phyloP scores from a whole-genome alignment of 306 rosid genomes.

The Parietaria judaica region DNA sequence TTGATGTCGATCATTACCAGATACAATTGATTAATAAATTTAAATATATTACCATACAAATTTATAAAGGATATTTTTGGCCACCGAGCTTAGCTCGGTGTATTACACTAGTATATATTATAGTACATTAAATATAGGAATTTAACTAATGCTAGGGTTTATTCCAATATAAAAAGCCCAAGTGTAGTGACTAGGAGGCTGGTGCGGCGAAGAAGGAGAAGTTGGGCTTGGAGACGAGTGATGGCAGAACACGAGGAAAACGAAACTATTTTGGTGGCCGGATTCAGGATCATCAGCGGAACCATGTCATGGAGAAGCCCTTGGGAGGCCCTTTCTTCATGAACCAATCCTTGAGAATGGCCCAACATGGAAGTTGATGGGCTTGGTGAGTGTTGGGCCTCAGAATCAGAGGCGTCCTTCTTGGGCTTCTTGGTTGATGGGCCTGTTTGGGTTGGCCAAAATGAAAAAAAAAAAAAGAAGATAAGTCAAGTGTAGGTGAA shows the following conservation, averaged over 20 bases:
- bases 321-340: conserved; percentile 37
- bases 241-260: conserved; percentile 34
- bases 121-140: background rate
- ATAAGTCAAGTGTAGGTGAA: conserved; percentile 77
- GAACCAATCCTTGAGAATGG: conserved; percentile 14
- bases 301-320: conserved; percentile 92
- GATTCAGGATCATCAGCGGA: conserved; percentile 70
- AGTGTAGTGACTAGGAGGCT: conserved; percentile 29
- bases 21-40: no score
- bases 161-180: conserved; percentile 27
- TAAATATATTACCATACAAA: no score
- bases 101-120: no score
- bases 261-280: conserved; percentile 32
- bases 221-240: conserved; percentile 37
- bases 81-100: no score
- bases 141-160: conserved; percentile 26
- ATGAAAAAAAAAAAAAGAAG: conserved; percentile 56
- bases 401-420: conserved; percentile 12
- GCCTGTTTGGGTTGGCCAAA: conserved; percentile 26
- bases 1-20: no score
- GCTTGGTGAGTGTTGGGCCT: conserved; percentile 16
- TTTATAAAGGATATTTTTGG: no score
- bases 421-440: conserved; percentile 47
- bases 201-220: conserved; percentile 36
- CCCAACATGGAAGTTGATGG: conserved; percentile 5